Evolutionary conservation across 2,329 filamentous ascomycete species (phyloP).

Genomic region (Penicillium sp.): DNA sequence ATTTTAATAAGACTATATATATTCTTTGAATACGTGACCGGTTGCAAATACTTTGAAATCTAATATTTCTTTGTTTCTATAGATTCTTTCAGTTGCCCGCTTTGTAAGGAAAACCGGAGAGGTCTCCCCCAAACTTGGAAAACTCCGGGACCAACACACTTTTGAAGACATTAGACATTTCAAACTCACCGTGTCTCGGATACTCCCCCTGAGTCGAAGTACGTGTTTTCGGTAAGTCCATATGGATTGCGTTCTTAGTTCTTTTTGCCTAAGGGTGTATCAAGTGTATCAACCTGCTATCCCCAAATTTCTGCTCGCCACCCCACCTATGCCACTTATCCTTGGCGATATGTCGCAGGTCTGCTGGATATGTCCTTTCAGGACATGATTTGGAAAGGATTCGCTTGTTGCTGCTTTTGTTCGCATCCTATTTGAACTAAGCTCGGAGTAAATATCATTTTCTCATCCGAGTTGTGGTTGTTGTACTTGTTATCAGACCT

Average conservation of each 20-base stretch:
- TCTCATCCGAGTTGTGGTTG: background rate
- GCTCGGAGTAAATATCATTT: background rate
- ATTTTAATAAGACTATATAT: background rate
- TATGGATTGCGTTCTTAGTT: background rate
- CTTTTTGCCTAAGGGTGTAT: constrained; percentile 1
- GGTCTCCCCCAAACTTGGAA: constrained; percentile 11
- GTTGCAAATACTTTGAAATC: background rate
- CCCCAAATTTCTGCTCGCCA: constrained; percentile 16
- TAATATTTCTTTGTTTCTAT: constrained; percentile 3
- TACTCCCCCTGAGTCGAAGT: constrained; percentile 25
- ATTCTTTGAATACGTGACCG: background rate
- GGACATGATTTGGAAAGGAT: background rate
- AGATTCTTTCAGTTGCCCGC: constrained; percentile 10
- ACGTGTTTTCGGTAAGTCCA: constrained; percentile 30
- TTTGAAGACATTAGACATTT: constrained; percentile 9
- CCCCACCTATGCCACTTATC: constrained; percentile 16
- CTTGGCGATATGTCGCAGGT: constrained; percentile 8
- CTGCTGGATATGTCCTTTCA: constrained; percentile 8
- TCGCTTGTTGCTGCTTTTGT: background rate
- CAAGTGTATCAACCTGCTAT: background rate
- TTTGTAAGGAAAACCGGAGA: constrained; percentile 27
- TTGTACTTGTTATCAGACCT: background rate
- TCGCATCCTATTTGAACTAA: background rate
- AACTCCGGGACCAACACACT: constrained; percentile 24
- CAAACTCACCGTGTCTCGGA: constrained; percentile 30